phyloP scores from a whole-genome alignment of 2,329 filamentous ascomycete genomes.

The Cyphellophora attinorum region DNA sequence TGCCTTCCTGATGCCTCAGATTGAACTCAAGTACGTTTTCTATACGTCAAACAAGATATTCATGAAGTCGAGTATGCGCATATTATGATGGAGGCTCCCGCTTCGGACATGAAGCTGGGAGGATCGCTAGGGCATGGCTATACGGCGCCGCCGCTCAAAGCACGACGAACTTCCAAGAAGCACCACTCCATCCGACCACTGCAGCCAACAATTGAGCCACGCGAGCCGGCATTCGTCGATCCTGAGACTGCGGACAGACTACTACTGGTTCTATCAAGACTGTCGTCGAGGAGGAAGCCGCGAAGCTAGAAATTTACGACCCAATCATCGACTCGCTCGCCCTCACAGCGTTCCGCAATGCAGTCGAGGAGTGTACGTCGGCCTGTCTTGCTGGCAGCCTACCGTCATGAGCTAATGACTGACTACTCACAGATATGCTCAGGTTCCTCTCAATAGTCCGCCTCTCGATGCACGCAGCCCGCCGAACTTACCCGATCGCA shows the following conservation, averaged over 20 bases:
- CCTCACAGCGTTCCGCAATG: slow-evolving; percentile 45
- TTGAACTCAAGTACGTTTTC: too few species aligned
- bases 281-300: slow-evolving; percentile 16
- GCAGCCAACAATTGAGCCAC: slow-evolving; percentile 19
- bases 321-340: slow-evolving; percentile 42
- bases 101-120: too few species aligned
- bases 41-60: too few species aligned
- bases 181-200: slow-evolving; percentile 31
- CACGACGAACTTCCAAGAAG: slow-evolving; percentile 30
- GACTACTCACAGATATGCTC: slow-evolving; percentile 28
- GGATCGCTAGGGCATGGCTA: too few species aligned
- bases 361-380: slow-evolving; percentile 50
- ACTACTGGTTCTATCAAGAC: slow-evolving; percentile 44
- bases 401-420: background rate
- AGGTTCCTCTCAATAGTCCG: slow-evolving; percentile 44
- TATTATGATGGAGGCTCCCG: too few species aligned
- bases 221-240: slow-evolving; percentile 37
- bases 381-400: too few species aligned
- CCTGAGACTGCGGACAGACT: slow-evolving; percentile 45
- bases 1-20: too few species aligned
- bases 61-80: too few species aligned
- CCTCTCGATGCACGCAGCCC: slow-evolving; percentile 47
- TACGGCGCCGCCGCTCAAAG: too few species aligned
- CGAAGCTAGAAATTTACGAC: slow-evolving; percentile 13
- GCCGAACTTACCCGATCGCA: slow-evolving; percentile 47